Evolutionary conservation across 306 rosid species (phyloP).

Genomic region (Prunus armeniaca): DNA sequence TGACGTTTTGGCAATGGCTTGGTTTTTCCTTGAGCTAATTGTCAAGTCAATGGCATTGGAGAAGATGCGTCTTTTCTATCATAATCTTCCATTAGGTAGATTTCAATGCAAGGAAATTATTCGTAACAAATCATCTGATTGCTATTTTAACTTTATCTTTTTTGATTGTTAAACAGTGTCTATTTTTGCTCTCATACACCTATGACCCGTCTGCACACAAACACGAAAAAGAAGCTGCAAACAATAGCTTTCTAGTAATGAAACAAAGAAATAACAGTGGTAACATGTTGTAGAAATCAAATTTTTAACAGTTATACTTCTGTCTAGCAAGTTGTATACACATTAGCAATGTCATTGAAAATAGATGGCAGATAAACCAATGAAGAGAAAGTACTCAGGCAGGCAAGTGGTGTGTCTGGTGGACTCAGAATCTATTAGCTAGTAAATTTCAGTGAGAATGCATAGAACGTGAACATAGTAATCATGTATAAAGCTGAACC

Average conservation of each 20-base stretch:
- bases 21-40: conserved; percentile 97
- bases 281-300: neutral
- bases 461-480: neutral
- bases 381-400: neutral
- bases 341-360: neutral
- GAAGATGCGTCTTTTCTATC: conserved; percentile 89
- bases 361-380: neutral
- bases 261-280: neutral
- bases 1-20: conserved; percentile 98
- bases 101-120: conserved; percentile 11
- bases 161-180: neutral
- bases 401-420: neutral
- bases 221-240: neutral
- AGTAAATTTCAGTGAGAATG: neutral
- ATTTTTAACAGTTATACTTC: neutral
- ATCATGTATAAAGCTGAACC: neutral
- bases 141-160: neutral
- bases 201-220: neutral
- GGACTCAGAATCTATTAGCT: neutral
- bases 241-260: neutral
- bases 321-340: neutral
- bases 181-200: neutral
- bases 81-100: conserved; percentile 84
- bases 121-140: neutral
- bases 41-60: conserved; percentile 98